Base-by-base conservation (phyloP, 768 basidiomycete genomes). In the Lenzites betulinus region DNA sequence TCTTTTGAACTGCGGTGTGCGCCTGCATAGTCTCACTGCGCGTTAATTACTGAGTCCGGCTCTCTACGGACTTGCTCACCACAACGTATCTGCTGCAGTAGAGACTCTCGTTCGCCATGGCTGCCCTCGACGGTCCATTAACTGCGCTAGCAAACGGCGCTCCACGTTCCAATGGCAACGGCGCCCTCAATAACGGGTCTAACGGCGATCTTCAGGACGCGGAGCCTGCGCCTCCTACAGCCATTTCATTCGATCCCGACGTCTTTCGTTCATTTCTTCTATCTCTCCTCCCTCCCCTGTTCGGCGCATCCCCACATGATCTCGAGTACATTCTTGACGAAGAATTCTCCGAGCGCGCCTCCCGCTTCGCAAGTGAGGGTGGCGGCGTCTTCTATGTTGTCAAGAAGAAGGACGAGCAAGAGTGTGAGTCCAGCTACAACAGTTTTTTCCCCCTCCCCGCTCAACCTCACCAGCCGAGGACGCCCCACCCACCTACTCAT, bases 311-410 rank as follows among this genome's bases (percentile, higher is more conserved):
- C 12, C 78, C 78, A 0, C 76, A 79, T 41, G 92, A 94, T 56
- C 76, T 95, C 2, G 80, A 87, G 38, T 76, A 82, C 0, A 69
- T 90, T 36, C 87, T 94, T 64, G 88, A 92, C 67, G 79, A 82
- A 53, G 82, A 83, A 25, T 95, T 92, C 63, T 82, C 88, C 57
- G 91, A 90, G 64, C 86, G 84, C 66, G 88, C 93, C 22, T 71
- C 82, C 50, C 82, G 87, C 57, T 95, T 94, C 75, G 87, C 90
- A 8, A 76, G 78, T 3, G 93, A 95, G 64, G 84, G 82, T 28
- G 87, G 87, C 7, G 90, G 84, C 15, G 90, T 88, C 28, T 77
- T 94, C 46, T 95, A 94, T 72, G 86, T 95, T 28, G 87, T 92
- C 38, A 93, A 94, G 76, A 77, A 80, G 59, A 88, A 79, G 73